Percentiles rank a stretch among this genome's conserved stretches.
These are phyloP conservation scores for Saccharomycopsis fermentans DNA, from an alignment of 805 yeast genomes.

Conservation along the genomic window DNA sequence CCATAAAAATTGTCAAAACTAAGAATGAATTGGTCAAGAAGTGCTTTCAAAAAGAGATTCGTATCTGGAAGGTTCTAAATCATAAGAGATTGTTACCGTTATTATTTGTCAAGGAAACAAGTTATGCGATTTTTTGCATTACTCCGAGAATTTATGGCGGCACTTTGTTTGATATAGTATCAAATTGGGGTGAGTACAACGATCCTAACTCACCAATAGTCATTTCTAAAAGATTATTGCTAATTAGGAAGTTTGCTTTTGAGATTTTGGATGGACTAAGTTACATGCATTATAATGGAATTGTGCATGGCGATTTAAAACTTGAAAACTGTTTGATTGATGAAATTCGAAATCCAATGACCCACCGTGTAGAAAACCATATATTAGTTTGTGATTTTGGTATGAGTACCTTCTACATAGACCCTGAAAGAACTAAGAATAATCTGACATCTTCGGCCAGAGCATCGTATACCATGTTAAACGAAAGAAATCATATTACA, in stretches of 20 bases:
- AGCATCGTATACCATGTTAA: conserved; percentile 15
- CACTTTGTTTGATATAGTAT: conserved; percentile 66
- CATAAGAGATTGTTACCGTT: conserved; percentile 61
- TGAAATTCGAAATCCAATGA: conserved; percentile 23
- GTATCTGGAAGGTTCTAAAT: conserved; percentile 61
- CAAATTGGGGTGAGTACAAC: conserved; percentile 48
- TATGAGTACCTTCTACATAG: conserved; percentile 39
- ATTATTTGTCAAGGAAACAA: conserved; percentile 49
- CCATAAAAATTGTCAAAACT: conserved; percentile 55
- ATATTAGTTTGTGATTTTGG: conserved; percentile 84
- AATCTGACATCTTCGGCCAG: conserved; percentile 16
- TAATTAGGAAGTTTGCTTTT: conserved; percentile 30
- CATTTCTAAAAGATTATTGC: conserved; percentile 27
- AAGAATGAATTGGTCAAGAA: conserved; percentile 41
- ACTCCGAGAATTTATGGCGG: conserved; percentile 66
- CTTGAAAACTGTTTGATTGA: conserved; percentile 70
- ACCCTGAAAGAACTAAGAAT: conserved; percentile 14
- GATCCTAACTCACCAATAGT: conserved; percentile 22
- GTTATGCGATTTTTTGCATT: conserved; percentile 56
- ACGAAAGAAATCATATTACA: background rate
- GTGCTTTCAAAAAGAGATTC: conserved; percentile 60
- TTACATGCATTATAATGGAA: conserved; percentile 52
- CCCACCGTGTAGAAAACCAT: conserved; percentile 25
- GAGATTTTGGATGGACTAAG: conserved; percentile 51
- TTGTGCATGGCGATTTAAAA: conserved; percentile 78